phyloP scores from a whole-genome alignment of 805 yeast genomes.

The Suhomyces vadensis region DNA sequence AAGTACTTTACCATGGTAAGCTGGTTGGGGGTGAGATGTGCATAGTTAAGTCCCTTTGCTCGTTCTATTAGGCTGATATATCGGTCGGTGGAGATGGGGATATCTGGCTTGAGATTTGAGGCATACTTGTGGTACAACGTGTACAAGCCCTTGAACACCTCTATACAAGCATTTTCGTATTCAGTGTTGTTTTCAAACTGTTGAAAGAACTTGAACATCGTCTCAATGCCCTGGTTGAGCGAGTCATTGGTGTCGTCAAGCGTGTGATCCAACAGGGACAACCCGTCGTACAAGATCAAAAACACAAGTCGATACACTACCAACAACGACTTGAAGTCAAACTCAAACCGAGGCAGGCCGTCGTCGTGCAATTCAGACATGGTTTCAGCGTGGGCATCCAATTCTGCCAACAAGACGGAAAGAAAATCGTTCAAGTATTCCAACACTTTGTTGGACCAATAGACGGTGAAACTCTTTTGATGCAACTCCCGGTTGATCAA shows the following conservation, averaged over 20 bases:
- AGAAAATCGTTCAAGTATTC: slow-evolving; percentile 7
- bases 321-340: slow-evolving; percentile 15
- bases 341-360: not conserved
- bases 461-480: slow-evolving; percentile 18
- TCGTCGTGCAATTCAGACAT: too few relatives aligned
- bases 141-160: slow-evolving; percentile 26
- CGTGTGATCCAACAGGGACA: slow-evolving; percentile 7
- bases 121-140: slow-evolving; percentile 25
- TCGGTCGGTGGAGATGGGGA: not conserved
- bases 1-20: slow-evolving; percentile 10
- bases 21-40: slow-evolving; percentile 1
- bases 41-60: not conserved
- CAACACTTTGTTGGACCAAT: slow-evolving; percentile 16
- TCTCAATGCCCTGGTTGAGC: slow-evolving; percentile 18
- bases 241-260: slow-evolving; percentile 13
- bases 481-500: slow-evolving; percentile 25
- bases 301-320: slow-evolving; percentile 27
- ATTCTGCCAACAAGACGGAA: slow-evolving; percentile 2
- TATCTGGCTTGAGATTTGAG: not conserved
- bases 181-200: slow-evolving; percentile 7
- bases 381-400: slow-evolving; percentile 5
- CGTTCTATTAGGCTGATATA: not conserved
- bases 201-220: slow-evolving; percentile 5
- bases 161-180: slow-evolving; percentile 14
- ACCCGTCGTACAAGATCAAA: slow-evolving; percentile 25